Evolutionary conservation across 2,329 filamentous ascomycete species (phyloP), one percentile per base, ranked within the genome.

Genomic region (Talaromyces sp.): DNA sequence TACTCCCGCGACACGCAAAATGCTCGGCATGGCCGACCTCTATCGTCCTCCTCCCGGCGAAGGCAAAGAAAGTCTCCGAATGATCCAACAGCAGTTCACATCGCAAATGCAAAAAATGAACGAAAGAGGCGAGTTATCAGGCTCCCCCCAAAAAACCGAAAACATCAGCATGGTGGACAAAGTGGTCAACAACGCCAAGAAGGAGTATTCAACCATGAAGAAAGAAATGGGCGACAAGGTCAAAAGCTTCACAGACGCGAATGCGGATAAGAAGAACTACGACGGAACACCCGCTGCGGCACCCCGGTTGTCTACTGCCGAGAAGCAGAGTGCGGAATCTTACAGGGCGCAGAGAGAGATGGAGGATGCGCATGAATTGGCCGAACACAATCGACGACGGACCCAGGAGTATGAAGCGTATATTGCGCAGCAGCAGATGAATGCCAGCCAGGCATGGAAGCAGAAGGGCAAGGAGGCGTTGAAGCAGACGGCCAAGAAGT

Each of bases 81-180:
- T 61, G 63, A 65, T 63, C 36, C 43, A 63, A 34, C 17, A 61
- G 5, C 10, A 56, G 5, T 45, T 58, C 5, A 29, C 40, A 17
- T n/a, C 36, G 8, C 29, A 49, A 11, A 68, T 72, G 29, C 66
- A n/a, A 36, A 58, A n/a, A 40, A 17, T 47, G 7, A 19, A 63
- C 36, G 65, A 66, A 59, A 31, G 67, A 22, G 56, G 36, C 8
- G 45, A 66, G 17, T 45, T 67, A 17, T 36, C 69, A 34, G 65
- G 60, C 10, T n/a, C 34, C 5, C 10, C 65, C 43, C 34, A 38
- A 15, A 63, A 64, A 34, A 13, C 43, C 27, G 43, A 29, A 19
- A 67, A 64, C 17, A 67, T 68, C 66, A 75, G 73, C 63, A 25
- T 71, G 22, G 73, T 81, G 59, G 79, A 80, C 69, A 76, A 76